Base-by-base conservation (phyloP, 1,139 yeast species). In the Yamadazyma triangularis region DNA sequence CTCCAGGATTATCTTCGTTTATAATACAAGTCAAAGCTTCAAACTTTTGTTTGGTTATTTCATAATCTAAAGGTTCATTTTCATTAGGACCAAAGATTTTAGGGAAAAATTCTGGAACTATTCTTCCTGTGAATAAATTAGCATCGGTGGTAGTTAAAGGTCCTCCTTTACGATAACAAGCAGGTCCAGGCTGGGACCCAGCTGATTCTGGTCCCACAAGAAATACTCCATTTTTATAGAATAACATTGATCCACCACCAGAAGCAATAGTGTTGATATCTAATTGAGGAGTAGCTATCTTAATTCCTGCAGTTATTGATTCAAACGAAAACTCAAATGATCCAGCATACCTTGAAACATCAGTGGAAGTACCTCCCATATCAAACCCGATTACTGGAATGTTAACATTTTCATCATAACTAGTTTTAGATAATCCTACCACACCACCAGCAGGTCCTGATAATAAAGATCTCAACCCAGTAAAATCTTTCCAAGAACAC, bases 391-490 rank as follows among this genome's bases (percentile, higher is more conserved):
- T 60, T 13, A 70, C 61, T 0, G 79, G 77, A 13, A 59, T 38
- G 4, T 54, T 50, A 29, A 61, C 55, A 9, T 56, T 47, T 1
- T 54, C 48, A 41, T 72, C 67, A 40, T 56, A 73, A 9, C 74
- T 61, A 1, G 79, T 73, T 31, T 57, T 56, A 1, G 77, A 73
- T 32, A 66, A 67, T 8, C 79, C 79, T 8, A 73, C 78, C 8
- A 74, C 79, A 15, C 79, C 79, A 19, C 80, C 79, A 20, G 79
- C 79, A 11, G 79, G 79, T 4, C 79, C 79, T 2, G 77, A 70
- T 12, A 73, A 48, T 27, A 73, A 58, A 2, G 79, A 75, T 35
- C 61, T 58, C 27, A 73, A 57, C 4, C 79, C 79, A 2, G 75
- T 55, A 40, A 73, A 74, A 19, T 65, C 54, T 13, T 56, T 51